Percentiles rank a stretch among this genome's conserved stretches.
Conservation (phyloP, 148 eudicot genomes). For the Simmondsia chinensis region DNA sequence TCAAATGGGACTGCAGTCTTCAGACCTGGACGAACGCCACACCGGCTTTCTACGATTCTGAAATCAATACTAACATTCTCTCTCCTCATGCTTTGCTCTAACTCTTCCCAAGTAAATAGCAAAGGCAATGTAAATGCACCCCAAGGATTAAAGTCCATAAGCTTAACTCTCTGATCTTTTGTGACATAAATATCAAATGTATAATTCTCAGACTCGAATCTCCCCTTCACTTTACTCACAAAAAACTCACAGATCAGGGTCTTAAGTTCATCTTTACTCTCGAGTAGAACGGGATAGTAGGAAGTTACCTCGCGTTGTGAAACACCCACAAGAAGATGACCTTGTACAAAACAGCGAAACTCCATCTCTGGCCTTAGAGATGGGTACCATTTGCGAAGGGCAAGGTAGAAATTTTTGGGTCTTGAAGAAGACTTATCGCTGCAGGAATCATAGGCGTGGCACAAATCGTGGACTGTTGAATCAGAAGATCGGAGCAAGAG, state of each 20-base stretch:
- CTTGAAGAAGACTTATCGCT: constrained; percentile 45
- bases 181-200: constrained; percentile 81
- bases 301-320: constrained; percentile 89
- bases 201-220: constrained; percentile 56
- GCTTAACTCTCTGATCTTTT: constrained; percentile 44
- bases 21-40: constrained; percentile 72
- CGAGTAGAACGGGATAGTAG: constrained; percentile 55
- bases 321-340: constrained; percentile 44
- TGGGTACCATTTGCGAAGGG: constrained; percentile 83
- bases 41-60: constrained; percentile 58
- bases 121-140: constrained; percentile 65
- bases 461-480: constrained; percentile 66
- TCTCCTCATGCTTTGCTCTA: constrained; percentile 24
- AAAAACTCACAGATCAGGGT: constrained; percentile 42
- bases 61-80: constrained; percentile 32
- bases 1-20: constrained; percentile 93
- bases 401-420: constrained; percentile 57
- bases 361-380: constrained; percentile 80
- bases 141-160: constrained; percentile 95
- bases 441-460: constrained; percentile 81
- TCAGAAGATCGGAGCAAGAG: constrained; percentile 75
- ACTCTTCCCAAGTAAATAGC: constrained; percentile 79
- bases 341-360: constrained; percentile 69
- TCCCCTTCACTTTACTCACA: constrained; percentile 29
- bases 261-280: constrained; percentile 36